These are phyloP conservation scores for Aspergillus sp. DNA, from an alignment of 2,329 filamentous ascomycete genomes.

Conservation along the genomic window DNA sequence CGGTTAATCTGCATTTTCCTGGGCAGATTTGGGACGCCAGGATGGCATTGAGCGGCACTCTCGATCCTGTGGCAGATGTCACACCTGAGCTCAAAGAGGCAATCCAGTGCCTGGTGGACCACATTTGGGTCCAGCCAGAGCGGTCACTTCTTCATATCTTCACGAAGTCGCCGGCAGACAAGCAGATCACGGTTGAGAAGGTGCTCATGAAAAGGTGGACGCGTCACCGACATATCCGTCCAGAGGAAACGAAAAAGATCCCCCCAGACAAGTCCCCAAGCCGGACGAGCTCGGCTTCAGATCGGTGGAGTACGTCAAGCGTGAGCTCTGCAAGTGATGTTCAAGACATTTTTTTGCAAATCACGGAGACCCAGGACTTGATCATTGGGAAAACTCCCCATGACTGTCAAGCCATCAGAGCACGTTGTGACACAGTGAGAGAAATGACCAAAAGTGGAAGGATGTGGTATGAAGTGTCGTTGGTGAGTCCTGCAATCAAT, in stretches of 20 bases:
- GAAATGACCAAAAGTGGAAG: constrained; percentile 33
- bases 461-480: constrained; percentile 41
- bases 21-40: constrained; percentile 40
- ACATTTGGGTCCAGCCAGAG: constrained; percentile 33
- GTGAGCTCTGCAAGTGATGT: neutral
- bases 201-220: constrained; percentile 36
- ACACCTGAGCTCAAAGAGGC: constrained; percentile 27
- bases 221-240: constrained; percentile 25
- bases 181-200: constrained; percentile 28
- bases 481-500: constrained; percentile 37
- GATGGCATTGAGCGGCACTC: constrained; percentile 27
- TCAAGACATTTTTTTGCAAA: constrained; percentile 29
- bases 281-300: neutral
- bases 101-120: constrained; percentile 31
- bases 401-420: constrained; percentile 27
- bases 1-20: constrained; percentile 41
- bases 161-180: constrained; percentile 22
- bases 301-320: neutral
- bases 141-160: constrained; percentile 27
- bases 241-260: constrained; percentile 1
- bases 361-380: constrained; percentile 41
- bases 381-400: constrained; percentile 19
- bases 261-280: neutral
- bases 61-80: constrained; percentile 20
- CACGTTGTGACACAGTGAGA: constrained; percentile 20